These are phyloP conservation scores for Saksenaea vasiformis DNA, from an alignment of 371 early-diverging fungal species.

Conservation along the genomic window DNA sequence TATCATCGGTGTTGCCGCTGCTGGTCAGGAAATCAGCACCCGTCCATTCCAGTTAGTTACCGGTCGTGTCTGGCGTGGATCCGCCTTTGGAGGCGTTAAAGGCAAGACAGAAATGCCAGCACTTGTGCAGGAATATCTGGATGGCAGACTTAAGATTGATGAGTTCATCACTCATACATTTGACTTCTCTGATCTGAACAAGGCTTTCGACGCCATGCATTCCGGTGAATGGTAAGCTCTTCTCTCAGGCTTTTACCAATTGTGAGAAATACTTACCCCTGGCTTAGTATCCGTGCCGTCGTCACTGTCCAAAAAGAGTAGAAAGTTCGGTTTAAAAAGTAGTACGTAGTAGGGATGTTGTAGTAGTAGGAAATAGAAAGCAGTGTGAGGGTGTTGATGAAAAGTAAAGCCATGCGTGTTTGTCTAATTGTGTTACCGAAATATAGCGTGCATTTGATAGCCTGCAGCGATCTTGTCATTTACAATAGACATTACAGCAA, in stretches of 20 bases:
- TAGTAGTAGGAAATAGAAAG: neutral
- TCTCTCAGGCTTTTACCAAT: neutral
- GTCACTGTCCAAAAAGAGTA: slow-evolving; percentile 37
- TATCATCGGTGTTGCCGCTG: slow-evolving; percentile 92
- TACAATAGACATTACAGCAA: no score
- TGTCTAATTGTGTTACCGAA: neutral
- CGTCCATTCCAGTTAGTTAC: slow-evolving; percentile 96
- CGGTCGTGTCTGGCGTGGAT: slow-evolving; percentile 94
- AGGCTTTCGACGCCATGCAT: slow-evolving; percentile 92
- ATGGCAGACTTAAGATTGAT: slow-evolving; percentile 87
- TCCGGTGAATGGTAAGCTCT: slow-evolving; percentile 62
- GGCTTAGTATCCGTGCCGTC: slow-evolving; percentile 70
- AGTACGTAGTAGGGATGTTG: neutral
- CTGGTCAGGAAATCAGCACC: slow-evolving; percentile 91
- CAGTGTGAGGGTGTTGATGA: neutral
- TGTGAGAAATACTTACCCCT: no score
- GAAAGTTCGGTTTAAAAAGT: neutral
- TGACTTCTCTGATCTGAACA: slow-evolving; percentile 83
- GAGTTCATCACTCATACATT: slow-evolving; percentile 87
- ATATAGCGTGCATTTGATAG: neutral
- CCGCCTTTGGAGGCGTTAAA: slow-evolving; percentile 97
- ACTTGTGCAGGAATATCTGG: slow-evolving; percentile 83
- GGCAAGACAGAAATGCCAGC: slow-evolving; percentile 90
- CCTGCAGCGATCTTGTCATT: no score
- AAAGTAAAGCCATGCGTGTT: neutral